Base-by-base conservation (phyloP, 495 filamentous ascomycete genomes). In the Parachaetomium inaequale region DNA sequence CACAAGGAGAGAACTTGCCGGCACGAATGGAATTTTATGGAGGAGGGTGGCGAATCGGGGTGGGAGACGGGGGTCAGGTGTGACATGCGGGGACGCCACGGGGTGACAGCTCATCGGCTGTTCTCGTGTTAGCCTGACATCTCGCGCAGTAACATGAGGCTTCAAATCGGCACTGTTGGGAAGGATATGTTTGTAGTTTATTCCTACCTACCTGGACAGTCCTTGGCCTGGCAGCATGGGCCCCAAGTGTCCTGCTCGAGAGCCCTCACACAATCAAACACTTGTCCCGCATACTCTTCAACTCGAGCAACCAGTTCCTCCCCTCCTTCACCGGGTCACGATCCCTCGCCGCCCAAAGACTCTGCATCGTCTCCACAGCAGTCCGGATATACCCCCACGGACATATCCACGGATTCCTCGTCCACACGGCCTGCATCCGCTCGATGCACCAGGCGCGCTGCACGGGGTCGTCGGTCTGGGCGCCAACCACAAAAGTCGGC, bases 401-500 rank as follows among this genome's bases (percentile, higher is more conserved):
- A 59, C 73, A 80, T 8, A 75, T 60, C 49, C 66, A 69, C 15
- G 70, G 68, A 31, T 68, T 68, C 45, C 52, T 55, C 10, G 53
- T 63, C 63, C 70, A 72, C 55, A 80, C 69, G 4, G 72, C 71
- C 15, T 65, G 52, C 36, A 81, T 65, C 14, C 76, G 70, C 29
- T 74, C 68, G 31, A 71, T 46, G n/a, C 73, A 73, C 76, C 76
- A 78, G 1, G 46, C 47, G 19, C 78, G 63, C 38, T 67, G 67
- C 2, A 45, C 47, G 7, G 62, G 42, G 10, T 75, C 68, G 46
- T 75, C 66, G 6, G 76, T 72, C 36, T 85, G 82, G 4, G 84
- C 69, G 2, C 82, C 83, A 0, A 79, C 80, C 40, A 86, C 71
- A 47, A 84, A 84, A 1, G 84, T 81, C 0, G 84, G 82, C 84